Conservation (phyloP, 306 rosid species). For the Medicago ruthenica region DNA sequence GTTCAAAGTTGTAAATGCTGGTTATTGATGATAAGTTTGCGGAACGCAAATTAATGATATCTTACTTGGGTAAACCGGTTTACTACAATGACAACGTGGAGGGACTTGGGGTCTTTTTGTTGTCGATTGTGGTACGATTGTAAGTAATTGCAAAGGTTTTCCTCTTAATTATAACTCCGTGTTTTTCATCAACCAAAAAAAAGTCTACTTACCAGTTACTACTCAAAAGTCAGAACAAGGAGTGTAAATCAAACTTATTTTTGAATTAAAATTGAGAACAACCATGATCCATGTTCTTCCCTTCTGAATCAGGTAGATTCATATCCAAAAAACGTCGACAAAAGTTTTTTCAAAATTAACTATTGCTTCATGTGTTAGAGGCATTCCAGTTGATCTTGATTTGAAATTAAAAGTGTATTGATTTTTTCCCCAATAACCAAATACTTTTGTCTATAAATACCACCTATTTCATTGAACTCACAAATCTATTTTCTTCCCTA, state of each 20-base stretch:
- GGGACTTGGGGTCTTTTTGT: neutral
- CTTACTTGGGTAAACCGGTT: conserved; percentile 14
- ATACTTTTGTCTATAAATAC: neutral
- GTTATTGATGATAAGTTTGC: conserved; percentile 19
- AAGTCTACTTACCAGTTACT: too few relatives aligned
- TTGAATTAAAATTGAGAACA: neutral
- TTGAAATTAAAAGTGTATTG: too few relatives aligned
- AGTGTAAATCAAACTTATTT: neutral
- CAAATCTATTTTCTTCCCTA: too few relatives aligned
- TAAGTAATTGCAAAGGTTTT: neutral
- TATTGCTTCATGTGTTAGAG: neutral
- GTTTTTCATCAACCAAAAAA: neutral
- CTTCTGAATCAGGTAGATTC: neutral
- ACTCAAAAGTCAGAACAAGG: neutral
- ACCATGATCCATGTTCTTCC: neutral
- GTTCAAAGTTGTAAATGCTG: conserved; percentile 2
- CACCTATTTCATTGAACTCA: neutral
- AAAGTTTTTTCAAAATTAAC: neutral
- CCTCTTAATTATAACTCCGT: neutral
- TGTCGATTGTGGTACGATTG: neutral
- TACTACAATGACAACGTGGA: neutral
- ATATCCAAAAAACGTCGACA: neutral
- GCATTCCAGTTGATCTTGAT: neutral
- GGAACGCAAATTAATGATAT: neutral
- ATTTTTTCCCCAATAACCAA: neutral